Evolutionary conservation across 768 basidiomycete genomes (phyloP).

Genomic region (Suillus brevipes): DNA sequence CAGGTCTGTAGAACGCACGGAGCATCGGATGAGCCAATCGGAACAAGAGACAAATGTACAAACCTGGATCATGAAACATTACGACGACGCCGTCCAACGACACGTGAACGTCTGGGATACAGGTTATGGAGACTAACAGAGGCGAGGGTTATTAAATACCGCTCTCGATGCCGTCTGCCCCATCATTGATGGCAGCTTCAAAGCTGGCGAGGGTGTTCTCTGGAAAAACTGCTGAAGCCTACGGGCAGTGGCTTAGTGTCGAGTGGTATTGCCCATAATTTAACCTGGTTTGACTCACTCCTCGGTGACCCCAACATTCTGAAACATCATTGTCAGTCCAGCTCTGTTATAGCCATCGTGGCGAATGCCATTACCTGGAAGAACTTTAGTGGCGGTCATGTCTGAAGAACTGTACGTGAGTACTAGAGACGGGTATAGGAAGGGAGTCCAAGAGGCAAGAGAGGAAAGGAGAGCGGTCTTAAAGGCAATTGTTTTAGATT

Average conservation of each 20-base stretch:
- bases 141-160: constrained; percentile 61
- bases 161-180: constrained; percentile 96
- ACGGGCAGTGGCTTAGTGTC: constrained; percentile 20
- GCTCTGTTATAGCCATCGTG: not conserved
- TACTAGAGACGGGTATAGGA: constrained; percentile 6
- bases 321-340: constrained; percentile 4
- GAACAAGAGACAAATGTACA: constrained; percentile 25
- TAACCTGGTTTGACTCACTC: constrained; percentile 53
- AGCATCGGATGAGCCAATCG: constrained; percentile 24
- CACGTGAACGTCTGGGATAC: constrained; percentile 87
- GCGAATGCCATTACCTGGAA: constrained; percentile 27
- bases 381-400: constrained; percentile 24
- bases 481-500: constrained; percentile 12
- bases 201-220: constrained; percentile 97
- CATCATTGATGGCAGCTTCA: constrained; percentile 91
- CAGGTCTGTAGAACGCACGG: constrained; percentile 46
- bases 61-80: constrained; percentile 95
- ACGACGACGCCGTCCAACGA: constrained; percentile 84
- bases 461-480: constrained; percentile 5
- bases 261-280: constrained; percentile 27
- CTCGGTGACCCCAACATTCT: constrained; percentile 85
- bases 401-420: constrained; percentile 9
- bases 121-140: constrained; percentile 50
- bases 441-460: not conserved
- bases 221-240: constrained; percentile 85